phyloP scores from a whole-genome alignment of 208 protist genomes.

The Acanthamoeba royreba region DNA sequence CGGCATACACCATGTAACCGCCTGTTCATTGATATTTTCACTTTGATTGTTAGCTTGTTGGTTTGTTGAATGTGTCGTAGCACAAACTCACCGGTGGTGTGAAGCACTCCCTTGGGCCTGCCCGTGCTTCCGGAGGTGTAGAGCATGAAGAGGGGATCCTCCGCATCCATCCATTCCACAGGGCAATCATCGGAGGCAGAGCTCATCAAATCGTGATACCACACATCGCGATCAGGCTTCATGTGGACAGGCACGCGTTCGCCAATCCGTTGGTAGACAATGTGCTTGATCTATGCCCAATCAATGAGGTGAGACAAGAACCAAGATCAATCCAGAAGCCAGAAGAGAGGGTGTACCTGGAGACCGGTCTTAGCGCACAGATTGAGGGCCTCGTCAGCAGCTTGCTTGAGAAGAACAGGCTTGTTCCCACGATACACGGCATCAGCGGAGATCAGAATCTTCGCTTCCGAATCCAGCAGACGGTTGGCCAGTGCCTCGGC shows the following conservation, averaged over 20 bases:
- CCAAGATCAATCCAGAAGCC: neutral
- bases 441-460: conserved; percentile 70
- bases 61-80: too few species aligned
- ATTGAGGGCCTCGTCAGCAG: conserved; percentile 81
- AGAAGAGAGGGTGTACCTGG: neutral
- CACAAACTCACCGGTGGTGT: conserved; percentile 68
- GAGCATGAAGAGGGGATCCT: conserved; percentile 96
- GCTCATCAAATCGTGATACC: conserved; percentile 45
- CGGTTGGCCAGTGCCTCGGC: conserved; percentile 75
- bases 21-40: too few species aligned
- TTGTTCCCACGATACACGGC: conserved; percentile 83
- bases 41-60: too few species aligned
- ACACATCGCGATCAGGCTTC: conserved; percentile 53
- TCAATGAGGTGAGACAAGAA: neutral
- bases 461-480: conserved; percentile 75
- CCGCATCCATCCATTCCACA: conserved; percentile 88
- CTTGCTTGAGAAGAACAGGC: conserved; percentile 86
- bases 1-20: conserved; percentile 93
- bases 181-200: conserved; percentile 71
- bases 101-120: conserved; percentile 92
- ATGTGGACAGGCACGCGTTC: conserved; percentile 80
- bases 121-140: conserved; percentile 97
- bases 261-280: neutral
- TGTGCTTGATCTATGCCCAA: neutral
- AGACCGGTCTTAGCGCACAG: conserved; percentile 60